Percentiles rank a stretch among this genome's conserved stretches.
Evolutionary conservation across 2,329 filamentous ascomycete genomes (phyloP).

Genomic region (Purpureocillium lavendulum): DNA sequence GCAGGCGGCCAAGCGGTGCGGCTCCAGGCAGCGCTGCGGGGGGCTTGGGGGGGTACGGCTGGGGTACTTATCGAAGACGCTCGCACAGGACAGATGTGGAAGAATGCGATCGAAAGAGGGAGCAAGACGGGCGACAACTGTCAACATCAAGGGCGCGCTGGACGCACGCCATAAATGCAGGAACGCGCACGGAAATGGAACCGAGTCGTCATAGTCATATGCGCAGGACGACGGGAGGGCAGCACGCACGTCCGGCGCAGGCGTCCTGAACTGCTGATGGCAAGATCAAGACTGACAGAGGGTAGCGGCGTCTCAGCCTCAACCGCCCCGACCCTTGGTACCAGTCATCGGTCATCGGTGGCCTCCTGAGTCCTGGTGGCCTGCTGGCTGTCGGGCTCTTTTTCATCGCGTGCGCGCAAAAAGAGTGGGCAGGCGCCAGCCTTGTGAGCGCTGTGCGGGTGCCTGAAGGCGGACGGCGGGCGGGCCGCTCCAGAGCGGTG

Average conservation of each 20-base stretch:
- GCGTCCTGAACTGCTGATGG: conserved; percentile 9
- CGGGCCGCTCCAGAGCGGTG: background rate
- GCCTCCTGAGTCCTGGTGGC: background rate
- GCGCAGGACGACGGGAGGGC: conserved; percentile 4
- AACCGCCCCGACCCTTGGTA: background rate
- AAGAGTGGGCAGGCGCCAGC: no score
- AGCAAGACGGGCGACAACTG: background rate
- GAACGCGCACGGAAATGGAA: conserved; percentile 9
- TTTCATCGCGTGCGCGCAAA: no score
- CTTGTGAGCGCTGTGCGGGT: background rate
- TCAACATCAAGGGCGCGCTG: background rate
- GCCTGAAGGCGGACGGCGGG: background rate
- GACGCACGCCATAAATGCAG: conserved; percentile 17
- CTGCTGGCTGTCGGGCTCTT: no score
- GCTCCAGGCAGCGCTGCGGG: background rate
- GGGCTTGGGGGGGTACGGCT: no score
- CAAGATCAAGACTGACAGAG: no score
- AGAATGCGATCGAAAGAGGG: background rate
- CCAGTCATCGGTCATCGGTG: conserved; percentile 2
- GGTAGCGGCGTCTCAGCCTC: conserved; percentile 2
- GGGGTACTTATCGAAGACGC: no score
- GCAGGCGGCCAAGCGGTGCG: background rate
- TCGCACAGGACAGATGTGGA: background rate
- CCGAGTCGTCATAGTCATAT: conserved; percentile 5
- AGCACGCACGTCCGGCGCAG: no score